Percentiles rank a stretch among this genome's conserved stretches.
Evolutionary conservation across 495 filamentous ascomycete genomes (phyloP).

Genomic region (Aspergillus baeticus): DNA sequence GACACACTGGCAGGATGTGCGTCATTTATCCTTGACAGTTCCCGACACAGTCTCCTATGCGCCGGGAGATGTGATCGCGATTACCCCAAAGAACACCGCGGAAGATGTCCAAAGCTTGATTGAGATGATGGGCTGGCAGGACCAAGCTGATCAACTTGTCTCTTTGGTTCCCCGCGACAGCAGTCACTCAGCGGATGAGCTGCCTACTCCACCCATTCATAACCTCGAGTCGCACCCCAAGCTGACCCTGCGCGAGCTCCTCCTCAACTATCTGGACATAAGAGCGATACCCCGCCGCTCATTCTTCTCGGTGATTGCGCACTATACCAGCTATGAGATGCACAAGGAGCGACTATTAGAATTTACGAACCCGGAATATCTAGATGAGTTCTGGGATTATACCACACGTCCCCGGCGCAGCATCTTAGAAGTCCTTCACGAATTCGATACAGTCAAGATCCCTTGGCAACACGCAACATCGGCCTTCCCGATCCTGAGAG

Average conservation of each 20-base stretch:
- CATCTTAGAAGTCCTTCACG: conserved; percentile 86
- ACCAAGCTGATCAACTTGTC: conserved; percentile 65
- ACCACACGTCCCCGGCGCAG: conserved; percentile 87
- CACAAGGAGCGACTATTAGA: conserved; percentile 82
- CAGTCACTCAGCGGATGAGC: conserved; percentile 17
- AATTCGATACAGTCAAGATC: conserved; percentile 82
- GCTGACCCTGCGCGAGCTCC: conserved; percentile 70
- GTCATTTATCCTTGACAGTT: conserved; percentile 63
- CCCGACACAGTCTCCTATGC: conserved; percentile 42
- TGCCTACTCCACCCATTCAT: conserved; percentile 42
- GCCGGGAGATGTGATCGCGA: conserved; percentile 74
- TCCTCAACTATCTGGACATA: conserved; percentile 82
- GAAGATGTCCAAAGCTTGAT: conserved; percentile 75
- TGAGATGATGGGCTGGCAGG: conserved; percentile 70
- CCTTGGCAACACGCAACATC: conserved; percentile 69
- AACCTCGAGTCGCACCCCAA: conserved; percentile 37
- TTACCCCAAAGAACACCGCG: conserved; percentile 85
- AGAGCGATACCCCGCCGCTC: conserved; percentile 82
- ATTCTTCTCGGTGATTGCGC: conserved; percentile 75
- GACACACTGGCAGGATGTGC: conserved; percentile 92
- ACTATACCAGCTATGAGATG: conserved; percentile 66
- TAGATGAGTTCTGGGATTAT: conserved; percentile 94
- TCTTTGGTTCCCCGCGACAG: conserved; percentile 38
- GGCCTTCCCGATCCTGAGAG: conserved; percentile 72
- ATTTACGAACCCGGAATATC: conserved; percentile 71